Evolutionary conservation across 2,329 filamentous ascomycete species (phyloP).

Genomic region (Rutstroemia sp.): DNA sequence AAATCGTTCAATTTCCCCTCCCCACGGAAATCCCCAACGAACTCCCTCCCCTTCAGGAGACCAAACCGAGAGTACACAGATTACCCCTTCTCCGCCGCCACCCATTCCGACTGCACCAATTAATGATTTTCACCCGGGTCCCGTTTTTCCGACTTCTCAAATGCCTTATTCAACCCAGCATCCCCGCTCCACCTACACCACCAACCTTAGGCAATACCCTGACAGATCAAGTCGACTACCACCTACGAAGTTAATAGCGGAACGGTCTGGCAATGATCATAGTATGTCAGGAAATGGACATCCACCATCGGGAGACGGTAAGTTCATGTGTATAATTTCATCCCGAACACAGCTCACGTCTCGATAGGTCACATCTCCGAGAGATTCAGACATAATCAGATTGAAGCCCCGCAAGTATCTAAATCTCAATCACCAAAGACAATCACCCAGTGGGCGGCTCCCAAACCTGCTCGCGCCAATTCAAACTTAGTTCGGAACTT

Average conservation of each 20-base stretch:
- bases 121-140: constrained; percentile 3
- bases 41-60: constrained; percentile 2
- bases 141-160: constrained; percentile 4
- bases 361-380: constrained; percentile 1
- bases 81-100: constrained; percentile 8
- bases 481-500: constrained; percentile 7
- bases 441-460: constrained; percentile 8
- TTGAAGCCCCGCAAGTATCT: neutral
- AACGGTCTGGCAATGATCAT: neutral
- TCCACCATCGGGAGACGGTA: constrained; percentile 1
- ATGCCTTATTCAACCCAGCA: constrained; percentile 8
- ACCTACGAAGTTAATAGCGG: neutral
- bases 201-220: constrained; percentile 8
- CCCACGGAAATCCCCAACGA: neutral
- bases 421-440: constrained; percentile 7
- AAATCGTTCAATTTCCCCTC: constrained; percentile 6
- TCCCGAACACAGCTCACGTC: neutral
- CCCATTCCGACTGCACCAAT: constrained; percentile 10
- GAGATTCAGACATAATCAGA: constrained; percentile 7
- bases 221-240: constrained; percentile 3
- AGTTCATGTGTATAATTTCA: neutral
- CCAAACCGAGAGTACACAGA: constrained; percentile 5
- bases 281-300: neutral
- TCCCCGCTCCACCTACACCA: constrained; percentile 1
- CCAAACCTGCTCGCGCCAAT: constrained; percentile 6